Evolutionary conservation across 306 rosid genomes (phyloP), one percentile per base, ranked within the genome.

Genomic region (Vachellia pachyceras): DNA sequence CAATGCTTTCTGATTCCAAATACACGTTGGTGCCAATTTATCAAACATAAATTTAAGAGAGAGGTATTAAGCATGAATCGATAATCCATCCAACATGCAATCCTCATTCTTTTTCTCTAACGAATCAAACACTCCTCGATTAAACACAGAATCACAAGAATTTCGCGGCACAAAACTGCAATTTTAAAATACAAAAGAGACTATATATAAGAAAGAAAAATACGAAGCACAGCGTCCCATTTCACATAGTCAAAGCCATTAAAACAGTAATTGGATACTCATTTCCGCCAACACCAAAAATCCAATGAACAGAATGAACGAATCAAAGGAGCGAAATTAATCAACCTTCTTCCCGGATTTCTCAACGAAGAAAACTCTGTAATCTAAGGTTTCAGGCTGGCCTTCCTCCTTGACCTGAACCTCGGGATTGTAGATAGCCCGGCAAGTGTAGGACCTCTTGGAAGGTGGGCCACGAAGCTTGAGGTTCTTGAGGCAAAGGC

Each of bases 391-490:
- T 84, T 88, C 88, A 6, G 88, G 92, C 72, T 77, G 92, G 17
- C 97, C 97, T 79, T 89, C 90, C 78, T 88, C 89, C 83, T 88
- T 84, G 85, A 84, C 81, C 85, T 68, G 87, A 55, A 91, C 72
- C 64, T 91, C 79, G 11, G 97, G 97, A 13, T 89, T 79, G 77
- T 89, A 90, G 75, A 91, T 83, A 77, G 97, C 92, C 17, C 76
- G 78, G 86, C 97, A 91, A 73, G 90, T 52, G 58, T 82, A 86
- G 17, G 86, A 72, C 83, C 88, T 90, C 83, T 55, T 57, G 45
- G 83, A 73, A 44, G 73, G 47, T 5, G 67, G 55, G 18, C 22
- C 70, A n/a, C 85, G 79, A 10, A 69, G 23, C 81, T 84, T 86
- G 45, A 82, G 65, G 61, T 80, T 83, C 84, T 67, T 44, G 5